Evolutionary conservation across 2,329 filamentous ascomycete species (phyloP).

Genomic region (Fusarium sp.): DNA sequence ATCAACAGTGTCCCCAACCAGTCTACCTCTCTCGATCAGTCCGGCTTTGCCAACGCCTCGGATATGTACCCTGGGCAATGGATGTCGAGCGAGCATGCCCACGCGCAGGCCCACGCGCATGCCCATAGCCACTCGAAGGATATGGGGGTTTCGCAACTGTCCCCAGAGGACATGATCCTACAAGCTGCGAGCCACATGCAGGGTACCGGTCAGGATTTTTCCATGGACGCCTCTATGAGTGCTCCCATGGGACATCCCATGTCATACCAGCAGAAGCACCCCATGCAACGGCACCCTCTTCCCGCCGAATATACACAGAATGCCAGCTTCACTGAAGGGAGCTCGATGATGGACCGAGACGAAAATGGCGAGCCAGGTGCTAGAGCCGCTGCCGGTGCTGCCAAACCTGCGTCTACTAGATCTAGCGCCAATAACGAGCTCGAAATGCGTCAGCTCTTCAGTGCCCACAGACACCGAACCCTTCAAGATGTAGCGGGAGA

Average conservation of each 20-base stretch:
- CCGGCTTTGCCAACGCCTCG: constrained; percentile 55
- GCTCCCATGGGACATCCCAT: constrained; percentile 57
- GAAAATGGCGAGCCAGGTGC: constrained; percentile 69
- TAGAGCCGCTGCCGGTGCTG: constrained; percentile 57
- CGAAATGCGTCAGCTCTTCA: constrained; percentile 81
- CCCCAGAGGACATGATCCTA: constrained; percentile 70
- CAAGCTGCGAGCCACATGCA: constrained; percentile 68
- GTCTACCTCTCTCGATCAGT: constrained; percentile 60
- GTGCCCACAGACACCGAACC: constrained; percentile 73
- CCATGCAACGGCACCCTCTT: constrained; percentile 62
- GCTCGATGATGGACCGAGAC: constrained; percentile 70
- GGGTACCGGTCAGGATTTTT: constrained; percentile 61
- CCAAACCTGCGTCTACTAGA: constrained; percentile 70
- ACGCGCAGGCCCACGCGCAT: constrained; percentile 26
- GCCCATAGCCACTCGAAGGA: constrained; percentile 56
- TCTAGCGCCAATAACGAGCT: constrained; percentile 84
- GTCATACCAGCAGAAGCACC: constrained; percentile 55
- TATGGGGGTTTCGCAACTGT: constrained; percentile 60
- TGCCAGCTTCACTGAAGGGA: constrained; percentile 69
- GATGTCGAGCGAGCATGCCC: constrained; percentile 54
- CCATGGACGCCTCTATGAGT: constrained; percentile 60
- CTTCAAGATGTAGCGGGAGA: constrained; percentile 80
- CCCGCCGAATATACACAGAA: constrained; percentile 65
- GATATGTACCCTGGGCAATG: constrained; percentile 63
- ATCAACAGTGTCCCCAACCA: constrained; percentile 66